Base-by-base conservation (phyloP, 148 eudicot genomes). In the Persicaria maculosa region DNA sequence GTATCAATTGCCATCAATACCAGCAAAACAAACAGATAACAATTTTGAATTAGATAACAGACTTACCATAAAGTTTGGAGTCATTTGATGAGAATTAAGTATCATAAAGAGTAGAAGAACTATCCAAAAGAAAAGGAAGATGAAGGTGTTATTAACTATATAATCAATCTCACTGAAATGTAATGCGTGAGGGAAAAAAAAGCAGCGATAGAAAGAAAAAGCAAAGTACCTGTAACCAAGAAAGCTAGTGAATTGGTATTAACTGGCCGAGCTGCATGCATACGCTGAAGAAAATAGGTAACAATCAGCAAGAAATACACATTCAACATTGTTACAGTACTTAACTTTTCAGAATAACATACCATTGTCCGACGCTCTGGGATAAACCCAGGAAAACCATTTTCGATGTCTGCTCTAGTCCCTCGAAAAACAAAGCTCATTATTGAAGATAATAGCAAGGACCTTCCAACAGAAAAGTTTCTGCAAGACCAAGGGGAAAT, bases 371-470 rank as follows among this genome's bases (percentile, higher is more conserved):
- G 90, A 43, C 97, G 84, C 74, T 94, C 97, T 22, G 98, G 95
- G 64, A 89, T 81, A 78, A 89, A 80, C 31, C 90, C 96, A 9
- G 95, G 86, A 86, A 89, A 88, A 17, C 93, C 90, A 82, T 87
- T 79, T 81, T 94, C 98, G 43, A 91, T 84, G 80, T 91, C 97
- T 14, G 85, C 86, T 73, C 97, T 85, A 44, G 86, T 82, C 74
- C 98, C 98, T 80, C 98, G 91, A 74, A 94, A 94, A 50, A 91
- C 98, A 79, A 91, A 94, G 77, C 98, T 94, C 98, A 91, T 94
- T 82, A 71, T 86, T 79, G 69, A 40, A 40, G 15, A 31, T 10
- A 62, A 4, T 9, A 9, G 65, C 65, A 55, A 55, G 22, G 25
- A 16, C 7, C 61, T 20, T 65, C 70, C 70, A 65, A 65, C 8